These are phyloP conservation scores for Syncephalastrum monosporum DNA, from an alignment of 371 early-diverging fungal genomes.

Conservation along the genomic window DNA sequence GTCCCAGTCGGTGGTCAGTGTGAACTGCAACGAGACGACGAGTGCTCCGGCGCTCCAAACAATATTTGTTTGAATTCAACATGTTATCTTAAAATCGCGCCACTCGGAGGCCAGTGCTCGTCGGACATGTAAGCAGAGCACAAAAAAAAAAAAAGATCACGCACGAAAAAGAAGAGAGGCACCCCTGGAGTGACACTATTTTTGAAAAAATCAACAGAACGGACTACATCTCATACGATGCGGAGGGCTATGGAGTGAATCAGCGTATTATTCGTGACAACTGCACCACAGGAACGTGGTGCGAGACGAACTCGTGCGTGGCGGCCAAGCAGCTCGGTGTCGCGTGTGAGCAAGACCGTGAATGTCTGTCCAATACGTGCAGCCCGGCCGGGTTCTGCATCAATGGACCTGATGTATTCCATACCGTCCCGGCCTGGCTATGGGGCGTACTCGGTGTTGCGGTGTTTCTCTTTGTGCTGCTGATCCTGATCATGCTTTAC, in stretches of 20 bases:
- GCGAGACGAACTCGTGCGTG: constrained; percentile 26
- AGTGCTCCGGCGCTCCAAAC: constrained; percentile 27
- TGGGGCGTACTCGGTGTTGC: constrained; percentile 41
- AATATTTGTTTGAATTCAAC: constrained; percentile 45
- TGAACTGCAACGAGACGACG: constrained; percentile 47
- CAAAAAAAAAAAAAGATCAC: constrained; percentile 1
- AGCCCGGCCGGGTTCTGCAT: constrained; percentile 31
- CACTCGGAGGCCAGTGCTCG: constrained; percentile 42
- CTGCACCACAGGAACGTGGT: constrained; percentile 43
- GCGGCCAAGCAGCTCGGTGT: constrained; percentile 19
- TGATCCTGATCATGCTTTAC: constrained; percentile 32
- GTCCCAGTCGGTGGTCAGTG: constrained; percentile 28
- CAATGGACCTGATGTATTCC: constrained; percentile 45
- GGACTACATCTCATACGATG: constrained; percentile 32
- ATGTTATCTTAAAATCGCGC: constrained; percentile 42
- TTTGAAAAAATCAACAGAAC: constrained; percentile 18
- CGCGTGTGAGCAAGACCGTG: constrained; percentile 39
- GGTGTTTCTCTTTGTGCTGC: constrained; percentile 34
- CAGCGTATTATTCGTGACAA: constrained; percentile 49
- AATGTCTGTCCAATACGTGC: constrained; percentile 44
- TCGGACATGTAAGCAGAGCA: constrained; percentile 34
- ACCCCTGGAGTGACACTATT: constrained; percentile 5
- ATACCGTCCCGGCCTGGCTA: constrained; percentile 32
- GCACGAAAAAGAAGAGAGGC: neutral
- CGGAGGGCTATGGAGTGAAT: constrained; percentile 18